Evolutionary conservation across 2,329 filamentous ascomycete genomes (phyloP).

Genomic region (Paecilomyces formosus): DNA sequence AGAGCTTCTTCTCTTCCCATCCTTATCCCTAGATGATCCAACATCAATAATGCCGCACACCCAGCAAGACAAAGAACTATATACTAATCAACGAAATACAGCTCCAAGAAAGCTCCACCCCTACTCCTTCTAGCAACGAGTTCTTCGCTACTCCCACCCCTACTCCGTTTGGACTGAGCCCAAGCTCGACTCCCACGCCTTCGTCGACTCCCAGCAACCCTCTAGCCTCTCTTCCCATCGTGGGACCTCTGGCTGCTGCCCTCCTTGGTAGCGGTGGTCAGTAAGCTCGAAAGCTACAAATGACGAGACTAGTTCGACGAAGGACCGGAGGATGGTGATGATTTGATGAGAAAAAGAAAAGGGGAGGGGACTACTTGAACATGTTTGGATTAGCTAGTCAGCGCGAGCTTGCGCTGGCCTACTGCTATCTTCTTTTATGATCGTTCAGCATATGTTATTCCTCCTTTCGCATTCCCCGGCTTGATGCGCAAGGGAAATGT

Average conservation of each 20-base stretch:
- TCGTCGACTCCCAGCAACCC: not conserved
- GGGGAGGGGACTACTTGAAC: not conserved
- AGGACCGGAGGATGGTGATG: not conserved
- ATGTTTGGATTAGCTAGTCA: not conserved
- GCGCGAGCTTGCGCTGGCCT: too few relatives aligned
- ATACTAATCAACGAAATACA: not conserved
- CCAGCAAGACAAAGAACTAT: not conserved
- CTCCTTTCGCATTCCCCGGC: not conserved
- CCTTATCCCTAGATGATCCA: not conserved
- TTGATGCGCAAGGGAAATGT: not conserved
- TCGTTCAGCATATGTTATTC: not conserved
- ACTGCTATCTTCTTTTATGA: not conserved
- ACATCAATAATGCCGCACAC: too few relatives aligned
- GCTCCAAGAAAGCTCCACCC: not conserved
- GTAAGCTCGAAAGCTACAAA: too few relatives aligned
- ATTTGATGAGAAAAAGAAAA: not conserved
- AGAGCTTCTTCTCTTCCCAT: not conserved
- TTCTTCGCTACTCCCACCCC: not conserved
- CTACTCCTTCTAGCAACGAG: not conserved
- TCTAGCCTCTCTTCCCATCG: not conserved
- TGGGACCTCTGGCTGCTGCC: not conserved
- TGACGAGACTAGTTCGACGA: not conserved
- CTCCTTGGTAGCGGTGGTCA: not conserved
- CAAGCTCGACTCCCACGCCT: not conserved
- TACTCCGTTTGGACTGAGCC: not conserved